Percentiles rank a stretch among this genome's conserved stretches.
These are phyloP conservation scores for Holtermanniella nyarrowii DNA, from an alignment of 768 basidiomycete species.

Conservation along the genomic window DNA sequence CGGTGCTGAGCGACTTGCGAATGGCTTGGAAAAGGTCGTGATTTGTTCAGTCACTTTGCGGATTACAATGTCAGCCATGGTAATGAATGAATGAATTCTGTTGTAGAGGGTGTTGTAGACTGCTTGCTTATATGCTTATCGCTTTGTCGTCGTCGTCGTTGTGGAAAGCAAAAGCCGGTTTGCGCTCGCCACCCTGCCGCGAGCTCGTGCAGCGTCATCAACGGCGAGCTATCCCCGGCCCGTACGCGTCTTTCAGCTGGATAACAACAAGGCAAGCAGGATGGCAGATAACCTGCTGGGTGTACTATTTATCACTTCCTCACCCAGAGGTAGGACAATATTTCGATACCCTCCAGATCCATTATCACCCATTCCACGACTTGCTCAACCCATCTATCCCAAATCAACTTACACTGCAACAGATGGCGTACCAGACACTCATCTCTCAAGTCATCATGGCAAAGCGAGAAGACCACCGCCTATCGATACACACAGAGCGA, in stretches of 20 bases:
- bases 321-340: constrained; percentile 72
- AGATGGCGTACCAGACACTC: constrained; percentile 4
- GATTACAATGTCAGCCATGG: constrained; percentile 22
- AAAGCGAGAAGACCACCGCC: neutral
- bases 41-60: constrained; percentile 36
- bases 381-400: constrained; percentile 53
- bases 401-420: constrained; percentile 23
- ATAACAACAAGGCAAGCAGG: no score
- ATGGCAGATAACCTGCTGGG: constrained; percentile 51
- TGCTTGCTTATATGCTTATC: no score
- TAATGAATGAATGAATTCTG: neutral
- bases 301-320: constrained; percentile 64
- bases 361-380: constrained; percentile 49
- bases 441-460: constrained; percentile 1
- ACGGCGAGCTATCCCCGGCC: no score
- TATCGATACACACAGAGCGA: constrained; percentile 2
- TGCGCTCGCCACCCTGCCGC: no score
- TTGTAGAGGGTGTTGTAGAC: no score
- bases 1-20: constrained; percentile 23
- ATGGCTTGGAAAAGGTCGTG: constrained; percentile 42
- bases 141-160: no score
- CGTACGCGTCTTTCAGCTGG: no score
- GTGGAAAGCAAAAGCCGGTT: no score
- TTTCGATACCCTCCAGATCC: constrained; percentile 79
- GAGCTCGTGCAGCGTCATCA: constrained; percentile 1